Evolutionary conservation across 805 yeast species (phyloP), one percentile per base, ranked within the genome.

Genomic region (Maudiozyma bulderi): DNA sequence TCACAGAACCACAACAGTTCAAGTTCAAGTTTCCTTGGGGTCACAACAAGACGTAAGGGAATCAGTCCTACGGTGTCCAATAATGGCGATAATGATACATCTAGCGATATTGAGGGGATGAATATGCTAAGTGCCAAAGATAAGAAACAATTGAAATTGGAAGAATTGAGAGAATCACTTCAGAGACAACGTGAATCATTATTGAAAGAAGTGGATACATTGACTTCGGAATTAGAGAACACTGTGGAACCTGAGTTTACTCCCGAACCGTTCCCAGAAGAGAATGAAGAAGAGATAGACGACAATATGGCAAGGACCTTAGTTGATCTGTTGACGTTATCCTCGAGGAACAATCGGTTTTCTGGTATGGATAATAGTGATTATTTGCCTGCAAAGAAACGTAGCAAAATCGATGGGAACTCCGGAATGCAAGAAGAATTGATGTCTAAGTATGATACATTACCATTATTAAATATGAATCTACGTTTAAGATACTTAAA

Each of bases 381-480:
- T 6, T 10, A 28, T 6, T 9, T 3, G 6, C 32, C 43, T 30
- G 38, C 49, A 10, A 45, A 28, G 26, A 20, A 20, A 20, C 26
- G 26, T 20, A 6, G 15, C 10, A 30, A 33, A n/a, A 49, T 57
- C 8, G 55, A 60, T 46, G 65, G 64, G 2, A 29, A 34, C 3
- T 49, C 59, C 2, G 38, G 45, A 14, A 43, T 59, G 11, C 54
- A 56, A 32, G 45, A 51, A 1, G 66, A 61, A 45, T 49, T 60
- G 29, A 45, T 45, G 7, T 13, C 50, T 28, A 62, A 61, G 44
- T 56, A 52, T 46, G 67, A 62, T 44, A 57, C 64, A 1, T 38
- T 62, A 46, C 67, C 68, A 2, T 30, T 64, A 26, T 47, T 61
- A 31, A 60, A 61, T 43, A 55, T 57, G 54, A 50, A 55, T 15